These are phyloP conservation scores for Sinapis alba DNA, from an alignment of 441 rosid species.

Conservation along the genomic window DNA sequence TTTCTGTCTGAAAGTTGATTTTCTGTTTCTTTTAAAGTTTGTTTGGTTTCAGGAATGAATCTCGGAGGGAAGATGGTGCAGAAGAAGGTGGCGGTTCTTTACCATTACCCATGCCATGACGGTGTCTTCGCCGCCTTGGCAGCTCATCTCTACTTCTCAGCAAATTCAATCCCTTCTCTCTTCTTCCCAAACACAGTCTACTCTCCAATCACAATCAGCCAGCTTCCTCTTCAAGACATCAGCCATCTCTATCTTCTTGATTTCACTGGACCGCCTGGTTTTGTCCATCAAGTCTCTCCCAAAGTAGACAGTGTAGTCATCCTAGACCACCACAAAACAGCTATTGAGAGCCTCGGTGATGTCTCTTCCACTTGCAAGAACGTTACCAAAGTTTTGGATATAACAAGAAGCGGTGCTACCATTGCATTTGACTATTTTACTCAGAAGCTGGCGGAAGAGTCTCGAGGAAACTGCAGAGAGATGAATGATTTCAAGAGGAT, in stretches of 20 bases:
- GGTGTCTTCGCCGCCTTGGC: constrained; percentile 77
- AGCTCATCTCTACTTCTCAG: constrained; percentile 67
- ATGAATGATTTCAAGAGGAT: constrained; percentile 42
- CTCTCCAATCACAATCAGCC: constrained; percentile 50
- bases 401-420: constrained; percentile 73
- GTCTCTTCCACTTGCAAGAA: constrained; percentile 41
- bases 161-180: constrained; percentile 48
- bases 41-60: constrained; percentile 29
- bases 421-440: constrained; percentile 75
- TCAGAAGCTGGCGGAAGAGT: constrained; percentile 42
- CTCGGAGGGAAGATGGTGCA: constrained; percentile 32
- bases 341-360: constrained; percentile 50
- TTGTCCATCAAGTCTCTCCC: constrained; percentile 53
- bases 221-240: constrained; percentile 64
- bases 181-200: constrained; percentile 76
- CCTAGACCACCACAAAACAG: constrained; percentile 75
- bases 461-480: constrained; percentile 10
- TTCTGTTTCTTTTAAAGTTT: not conserved
- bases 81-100: constrained; percentile 57
- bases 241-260: constrained; percentile 68
- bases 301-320: constrained; percentile 46
- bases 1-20: not conserved
- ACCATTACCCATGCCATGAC: constrained; percentile 81
- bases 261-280: constrained; percentile 65
- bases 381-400: constrained; percentile 56